Conservation (phyloP, 1,139 yeast genomes). For the Geotrichum candidum region DNA sequence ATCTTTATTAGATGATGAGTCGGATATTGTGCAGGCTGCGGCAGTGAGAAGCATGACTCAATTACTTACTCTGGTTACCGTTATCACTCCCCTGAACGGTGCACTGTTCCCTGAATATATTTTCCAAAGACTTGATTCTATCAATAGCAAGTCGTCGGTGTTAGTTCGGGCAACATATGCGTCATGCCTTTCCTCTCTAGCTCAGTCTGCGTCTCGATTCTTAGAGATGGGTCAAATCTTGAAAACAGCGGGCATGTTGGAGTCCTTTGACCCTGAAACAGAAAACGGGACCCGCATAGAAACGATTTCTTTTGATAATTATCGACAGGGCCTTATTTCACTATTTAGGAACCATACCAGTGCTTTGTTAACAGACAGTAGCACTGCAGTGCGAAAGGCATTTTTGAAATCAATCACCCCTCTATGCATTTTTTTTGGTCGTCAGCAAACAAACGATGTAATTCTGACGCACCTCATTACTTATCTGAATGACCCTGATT, state of each 20-base stretch:
- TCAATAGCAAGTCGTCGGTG: slow-evolving; percentile 38
- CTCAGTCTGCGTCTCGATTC: slow-evolving; percentile 56
- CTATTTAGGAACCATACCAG: slow-evolving; percentile 63
- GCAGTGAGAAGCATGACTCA: slow-evolving; percentile 42
- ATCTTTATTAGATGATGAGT: slow-evolving; percentile 47
- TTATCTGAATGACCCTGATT: slow-evolving; percentile 73
- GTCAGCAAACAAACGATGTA: slow-evolving; percentile 80
- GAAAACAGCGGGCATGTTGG: slow-evolving; percentile 40
- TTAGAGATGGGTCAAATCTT: slow-evolving; percentile 59
- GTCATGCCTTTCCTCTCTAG: slow-evolving; percentile 61
- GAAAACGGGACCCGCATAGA: slow-evolving; percentile 38
- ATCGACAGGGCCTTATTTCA: slow-evolving; percentile 27
- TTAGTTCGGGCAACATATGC: slow-evolving; percentile 67
- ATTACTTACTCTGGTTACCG: slow-evolving; percentile 56
- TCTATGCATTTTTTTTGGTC: slow-evolving; percentile 75
- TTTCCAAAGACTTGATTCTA: slow-evolving; percentile 56
- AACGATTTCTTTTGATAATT: slow-evolving; percentile 32
- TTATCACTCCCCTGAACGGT: slow-evolving; percentile 68
- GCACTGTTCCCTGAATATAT: slow-evolving; percentile 75
- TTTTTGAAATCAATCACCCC: slow-evolving; percentile 64
- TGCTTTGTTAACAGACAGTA: slow-evolving; percentile 61
- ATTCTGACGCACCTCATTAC: slow-evolving; percentile 87
- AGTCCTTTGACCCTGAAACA: slow-evolving; percentile 39
- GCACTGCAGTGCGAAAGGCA: slow-evolving; percentile 61
- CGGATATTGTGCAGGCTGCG: slow-evolving; percentile 50